Evolutionary conservation across 2,329 filamentous ascomycete species (phyloP).

Genomic region (Penicillium oxalicum): DNA sequence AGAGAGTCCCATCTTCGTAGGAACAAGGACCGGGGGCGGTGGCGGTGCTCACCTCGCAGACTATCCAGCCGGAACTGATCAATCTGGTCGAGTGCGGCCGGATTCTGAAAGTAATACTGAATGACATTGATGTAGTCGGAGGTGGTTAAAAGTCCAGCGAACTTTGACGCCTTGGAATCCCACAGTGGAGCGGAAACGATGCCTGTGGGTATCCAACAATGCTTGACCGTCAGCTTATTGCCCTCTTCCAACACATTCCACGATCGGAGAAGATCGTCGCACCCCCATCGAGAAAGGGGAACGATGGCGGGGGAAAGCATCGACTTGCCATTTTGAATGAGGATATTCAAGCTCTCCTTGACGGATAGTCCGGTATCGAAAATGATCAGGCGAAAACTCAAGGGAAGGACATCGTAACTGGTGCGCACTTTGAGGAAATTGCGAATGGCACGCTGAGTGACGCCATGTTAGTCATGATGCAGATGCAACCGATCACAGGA

Average conservation of each 20-base stretch:
- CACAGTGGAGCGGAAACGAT: slow-evolving; percentile 96
- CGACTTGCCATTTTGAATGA: slow-evolving; percentile 81
- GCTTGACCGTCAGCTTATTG: slow-evolving; percentile 16
- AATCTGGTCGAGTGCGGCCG: slow-evolving; percentile 79
- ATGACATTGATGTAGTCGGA: slow-evolving; percentile 99
- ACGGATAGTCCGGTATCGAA: slow-evolving; percentile 93
- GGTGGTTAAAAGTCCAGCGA: slow-evolving; percentile 88
- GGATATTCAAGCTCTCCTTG: slow-evolving; percentile 92
- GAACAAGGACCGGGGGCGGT: no score
- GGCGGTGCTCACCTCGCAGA: slow-evolving; percentile 62
- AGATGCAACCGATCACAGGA: slow-evolving; percentile 12
- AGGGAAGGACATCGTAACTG: slow-evolving; percentile 93
- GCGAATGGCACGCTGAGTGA: slow-evolving; percentile 71
- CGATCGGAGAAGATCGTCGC: not conserved
- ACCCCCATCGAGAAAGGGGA: not conserved
- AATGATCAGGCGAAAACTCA: slow-evolving; percentile 92
- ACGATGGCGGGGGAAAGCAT: not conserved
- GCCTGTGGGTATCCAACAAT: slow-evolving; percentile 49
- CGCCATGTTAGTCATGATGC: slow-evolving; percentile 25
- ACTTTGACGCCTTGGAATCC: slow-evolving; percentile 89
- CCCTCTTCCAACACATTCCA: not conserved
- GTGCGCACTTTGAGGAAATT: slow-evolving; percentile 94
- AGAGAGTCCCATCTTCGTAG: no score
- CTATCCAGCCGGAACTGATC: slow-evolving; percentile 92
- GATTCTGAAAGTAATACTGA: slow-evolving; percentile 97